Percentiles rank a stretch among this genome's conserved stretches.
These are phyloP conservation scores for Debaryomycetaceae sp. DNA, from an alignment of 1,139 yeast species.

Conservation along the genomic window DNA sequence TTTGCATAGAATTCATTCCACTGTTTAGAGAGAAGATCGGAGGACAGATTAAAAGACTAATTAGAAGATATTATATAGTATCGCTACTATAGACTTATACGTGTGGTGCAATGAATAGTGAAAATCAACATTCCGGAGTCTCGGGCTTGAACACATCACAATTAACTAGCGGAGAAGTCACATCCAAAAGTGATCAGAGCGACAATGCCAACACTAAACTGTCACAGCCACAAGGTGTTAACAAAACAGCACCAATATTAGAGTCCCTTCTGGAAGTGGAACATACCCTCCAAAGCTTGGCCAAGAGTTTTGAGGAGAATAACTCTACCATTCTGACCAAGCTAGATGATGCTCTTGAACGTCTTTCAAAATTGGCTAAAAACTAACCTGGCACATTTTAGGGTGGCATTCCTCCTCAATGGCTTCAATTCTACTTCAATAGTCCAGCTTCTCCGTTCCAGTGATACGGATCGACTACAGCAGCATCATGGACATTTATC, in stretches of 20 bases:
- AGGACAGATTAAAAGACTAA: no score
- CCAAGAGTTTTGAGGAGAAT: background rate
- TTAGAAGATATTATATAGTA: no score
- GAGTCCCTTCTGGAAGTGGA: background rate
- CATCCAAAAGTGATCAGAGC: slow-evolving; percentile 1
- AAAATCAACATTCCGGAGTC: slow-evolving; percentile 1
- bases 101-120: background rate
- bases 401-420: no score
- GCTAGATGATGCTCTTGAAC: background rate
- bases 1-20: no score
- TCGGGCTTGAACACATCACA: slow-evolving; percentile 17
- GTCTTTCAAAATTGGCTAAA: background rate
- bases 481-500: no score
- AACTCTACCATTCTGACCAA: background rate
- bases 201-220: background rate
- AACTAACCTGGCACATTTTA: no score
- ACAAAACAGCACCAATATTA: background rate
- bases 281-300: background rate
- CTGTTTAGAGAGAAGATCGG: no score
- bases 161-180: slow-evolving; percentile 11
- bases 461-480: no score
- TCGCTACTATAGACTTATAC: no score
- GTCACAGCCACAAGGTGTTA: background rate
- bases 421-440: no score
- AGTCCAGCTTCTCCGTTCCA: no score